phyloP scores from a whole-genome alignment of 148 eudicot genomes.

The Arbutus unedo region DNA sequence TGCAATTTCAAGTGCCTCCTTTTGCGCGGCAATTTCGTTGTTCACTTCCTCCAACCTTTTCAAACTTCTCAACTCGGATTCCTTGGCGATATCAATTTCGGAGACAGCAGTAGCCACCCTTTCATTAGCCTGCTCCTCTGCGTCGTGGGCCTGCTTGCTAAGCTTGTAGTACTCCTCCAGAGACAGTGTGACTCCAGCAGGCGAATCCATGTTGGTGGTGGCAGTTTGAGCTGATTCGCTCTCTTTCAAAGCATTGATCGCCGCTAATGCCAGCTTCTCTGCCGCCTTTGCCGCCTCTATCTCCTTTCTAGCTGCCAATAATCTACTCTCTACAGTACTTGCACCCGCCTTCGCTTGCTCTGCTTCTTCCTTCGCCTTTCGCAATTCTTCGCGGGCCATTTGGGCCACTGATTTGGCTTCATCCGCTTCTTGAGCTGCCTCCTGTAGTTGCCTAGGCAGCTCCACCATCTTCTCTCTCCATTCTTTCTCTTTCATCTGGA shows the following conservation, averaged over 20 bases:
- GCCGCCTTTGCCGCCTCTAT: conserved; percentile 91
- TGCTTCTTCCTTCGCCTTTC: conserved; percentile 65
- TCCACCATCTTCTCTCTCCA: conserved; percentile 67
- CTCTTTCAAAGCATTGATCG: conserved; percentile 73
- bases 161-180: conserved; percentile 85
- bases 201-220: conserved; percentile 31
- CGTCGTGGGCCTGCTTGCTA: conserved; percentile 81
- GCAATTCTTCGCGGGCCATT: conserved; percentile 59
- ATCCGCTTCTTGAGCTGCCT: conserved; percentile 78
- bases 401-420: conserved; percentile 55
- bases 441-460: conserved; percentile 65
- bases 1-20: conserved; percentile 60
- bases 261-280: conserved; percentile 73
- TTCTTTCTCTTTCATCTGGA: conserved; percentile 64
- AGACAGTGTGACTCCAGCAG: conserved; percentile 58
- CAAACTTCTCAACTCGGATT: conserved; percentile 56
- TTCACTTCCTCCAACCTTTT: conserved; percentile 57
- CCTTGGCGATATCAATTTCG: conserved; percentile 70
- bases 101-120: conserved; percentile 65
- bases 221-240: conserved; percentile 49
- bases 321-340: conserved; percentile 58
- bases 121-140: conserved; percentile 71
- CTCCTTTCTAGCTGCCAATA: conserved; percentile 77
- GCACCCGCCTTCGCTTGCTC: conserved; percentile 86
- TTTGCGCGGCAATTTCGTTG: conserved; percentile 46